A percentile compares a stretch with the other conserved stretches of the same genome.
These are phyloP conservation scores for Cryptococcus amylolentus DNA, from an alignment of 1,284 basidiomycete genomes.

Conservation along the genomic window DNA sequence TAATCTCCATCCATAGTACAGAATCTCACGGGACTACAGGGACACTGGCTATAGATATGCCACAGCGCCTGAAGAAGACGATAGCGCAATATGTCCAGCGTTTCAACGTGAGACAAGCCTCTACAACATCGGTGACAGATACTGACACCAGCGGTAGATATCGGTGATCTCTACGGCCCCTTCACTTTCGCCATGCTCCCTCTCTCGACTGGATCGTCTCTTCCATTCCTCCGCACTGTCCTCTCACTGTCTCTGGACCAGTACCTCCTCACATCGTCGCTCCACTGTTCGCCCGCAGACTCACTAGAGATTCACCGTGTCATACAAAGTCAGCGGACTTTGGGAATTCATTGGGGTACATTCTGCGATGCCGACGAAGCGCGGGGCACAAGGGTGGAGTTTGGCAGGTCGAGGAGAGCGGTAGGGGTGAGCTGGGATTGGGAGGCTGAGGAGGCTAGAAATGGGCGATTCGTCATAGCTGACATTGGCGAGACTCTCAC, in stretches of 20 bases:
- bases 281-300: constrained; percentile 47
- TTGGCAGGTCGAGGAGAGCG: constrained; percentile 36
- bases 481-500: constrained; percentile 46
- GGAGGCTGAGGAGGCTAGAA: constrained; percentile 16
- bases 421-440: constrained; percentile 30
- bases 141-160: constrained; percentile 26
- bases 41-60: constrained; percentile 51
- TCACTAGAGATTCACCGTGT: constrained; percentile 42
- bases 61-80: constrained; percentile 37
- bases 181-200: constrained; percentile 43
- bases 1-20: not conserved
- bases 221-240: constrained; percentile 46
- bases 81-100: constrained; percentile 44
- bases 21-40: constrained; percentile 13
- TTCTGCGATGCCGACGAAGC: constrained; percentile 47
- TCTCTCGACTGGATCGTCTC: constrained; percentile 45
- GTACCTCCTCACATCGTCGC: constrained; percentile 47
- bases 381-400: constrained; percentile 45
- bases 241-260: constrained; percentile 47
- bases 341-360: constrained; percentile 51
- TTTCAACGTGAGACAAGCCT: constrained; percentile 32
- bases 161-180: constrained; percentile 42
- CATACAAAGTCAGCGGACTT: constrained; percentile 29
- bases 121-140: not conserved
- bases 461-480: constrained; percentile 39